Conservation (phyloP, 305 asterid genomes). For the Fraxinus albicans region DNA sequence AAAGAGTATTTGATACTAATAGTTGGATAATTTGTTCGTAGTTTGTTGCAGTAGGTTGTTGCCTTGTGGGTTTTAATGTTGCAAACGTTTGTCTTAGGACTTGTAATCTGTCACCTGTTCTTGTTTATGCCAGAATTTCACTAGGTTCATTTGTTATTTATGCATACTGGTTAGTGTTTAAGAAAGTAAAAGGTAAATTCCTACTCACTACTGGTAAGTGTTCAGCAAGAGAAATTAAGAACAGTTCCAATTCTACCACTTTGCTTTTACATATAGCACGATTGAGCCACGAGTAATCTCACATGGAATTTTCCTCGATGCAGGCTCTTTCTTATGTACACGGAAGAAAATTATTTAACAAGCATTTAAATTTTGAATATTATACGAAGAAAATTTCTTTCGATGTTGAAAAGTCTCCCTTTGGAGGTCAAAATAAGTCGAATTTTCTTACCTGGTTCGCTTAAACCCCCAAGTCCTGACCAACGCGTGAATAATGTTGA, state of each 20-base stretch:
- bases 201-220: neutral
- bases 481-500: constrained; percentile 28
- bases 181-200: neutral
- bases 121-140: constrained; percentile 14
- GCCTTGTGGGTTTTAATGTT: constrained; percentile 3
- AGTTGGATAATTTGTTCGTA: constrained; percentile 12
- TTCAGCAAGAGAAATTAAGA: no score
- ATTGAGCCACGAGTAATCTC: neutral
- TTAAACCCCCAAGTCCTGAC: constrained; percentile 15
- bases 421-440: neutral
- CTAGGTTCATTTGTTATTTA: neutral
- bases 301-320: neutral
- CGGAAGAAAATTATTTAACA: neutral
- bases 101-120: constrained; percentile 6
- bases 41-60: constrained; percentile 25
- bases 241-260: no score
- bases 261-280: no score
- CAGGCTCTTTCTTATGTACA: neutral
- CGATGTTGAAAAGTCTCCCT: neutral
- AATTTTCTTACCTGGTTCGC: constrained; percentile 26
- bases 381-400: neutral
- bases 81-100: neutral
- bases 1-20: neutral
- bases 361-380: neutral
- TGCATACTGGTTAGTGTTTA: neutral